phyloP scores from a whole-genome alignment of 2,329 filamentous ascomycete genomes.

The Geosmithia morbida region DNA sequence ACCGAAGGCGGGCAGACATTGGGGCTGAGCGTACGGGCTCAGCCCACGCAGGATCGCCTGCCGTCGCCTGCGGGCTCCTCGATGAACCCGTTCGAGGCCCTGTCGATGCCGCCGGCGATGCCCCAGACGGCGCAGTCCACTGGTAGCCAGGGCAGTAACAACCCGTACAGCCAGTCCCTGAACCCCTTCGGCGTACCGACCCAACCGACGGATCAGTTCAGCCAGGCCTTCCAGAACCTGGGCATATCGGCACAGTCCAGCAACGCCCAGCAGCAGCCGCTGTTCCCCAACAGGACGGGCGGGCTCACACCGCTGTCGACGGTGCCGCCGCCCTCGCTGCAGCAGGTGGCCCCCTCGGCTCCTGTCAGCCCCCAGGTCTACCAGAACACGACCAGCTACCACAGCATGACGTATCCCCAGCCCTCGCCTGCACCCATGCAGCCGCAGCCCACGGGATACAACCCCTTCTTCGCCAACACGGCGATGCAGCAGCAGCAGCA shows the following conservation, averaged over 20 bases:
- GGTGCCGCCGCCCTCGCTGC: slow-evolving; percentile 22
- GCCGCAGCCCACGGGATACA: slow-evolving; percentile 27
- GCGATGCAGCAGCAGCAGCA: slow-evolving; percentile 12
- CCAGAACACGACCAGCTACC: slow-evolving; percentile 19
- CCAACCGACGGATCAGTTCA: slow-evolving; percentile 29
- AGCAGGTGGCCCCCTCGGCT: slow-evolving; percentile 26
- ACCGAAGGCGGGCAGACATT: slow-evolving; percentile 13
- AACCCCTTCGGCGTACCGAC: slow-evolving; percentile 55
- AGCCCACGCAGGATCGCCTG: slow-evolving; percentile 12
- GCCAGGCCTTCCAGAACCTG: slow-evolving; percentile 62
- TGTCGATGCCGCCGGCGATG: slow-evolving; percentile 25
- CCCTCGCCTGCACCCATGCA: slow-evolving; percentile 18
- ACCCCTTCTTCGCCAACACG: slow-evolving; percentile 33
- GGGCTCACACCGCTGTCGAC: slow-evolving; percentile 29
- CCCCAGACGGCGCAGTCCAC: slow-evolving; percentile 53
- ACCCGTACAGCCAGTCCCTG: slow-evolving; percentile 35
- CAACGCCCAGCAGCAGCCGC: slow-evolving; percentile 21
- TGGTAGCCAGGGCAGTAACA: slow-evolving; percentile 42
- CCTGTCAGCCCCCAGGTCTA: slow-evolving; percentile 25
- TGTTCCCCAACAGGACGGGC: slow-evolving; percentile 67
- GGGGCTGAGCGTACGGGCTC: slow-evolving; percentile 15
- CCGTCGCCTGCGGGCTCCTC: slow-evolving; percentile 31
- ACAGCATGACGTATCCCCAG: slow-evolving; percentile 27
- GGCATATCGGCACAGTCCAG: slow-evolving; percentile 40
- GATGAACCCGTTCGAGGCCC: slow-evolving; percentile 55